Evolutionary conservation across 441 rosid species (phyloP).

Genomic region (Adansonia madagascariensis): DNA sequence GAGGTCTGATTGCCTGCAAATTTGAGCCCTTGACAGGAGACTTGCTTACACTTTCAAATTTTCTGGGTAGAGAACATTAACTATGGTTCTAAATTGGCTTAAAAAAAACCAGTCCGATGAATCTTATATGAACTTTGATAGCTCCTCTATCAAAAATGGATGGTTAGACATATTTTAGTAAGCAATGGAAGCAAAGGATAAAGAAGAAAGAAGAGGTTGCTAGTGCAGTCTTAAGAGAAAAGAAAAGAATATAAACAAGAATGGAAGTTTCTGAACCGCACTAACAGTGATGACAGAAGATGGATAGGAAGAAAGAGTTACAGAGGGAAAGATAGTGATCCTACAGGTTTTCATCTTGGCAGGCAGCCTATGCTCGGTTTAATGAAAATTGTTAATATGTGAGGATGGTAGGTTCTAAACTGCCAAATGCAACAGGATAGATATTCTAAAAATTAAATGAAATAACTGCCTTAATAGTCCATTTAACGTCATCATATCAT

Average conservation of each 20-base stretch:
- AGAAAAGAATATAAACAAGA: not conserved
- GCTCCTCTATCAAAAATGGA: conserved; percentile 3
- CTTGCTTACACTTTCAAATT: not conserved
- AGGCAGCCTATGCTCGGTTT: not conserved
- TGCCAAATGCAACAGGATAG: not conserved
- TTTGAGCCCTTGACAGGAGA: not conserved
- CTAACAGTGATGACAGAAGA: not conserved
- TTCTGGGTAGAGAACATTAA: not conserved
- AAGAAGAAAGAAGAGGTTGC: not conserved
- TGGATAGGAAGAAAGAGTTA: conserved; percentile 9
- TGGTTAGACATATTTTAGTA: not conserved
- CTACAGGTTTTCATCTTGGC: not conserved
- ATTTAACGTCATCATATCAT: not conserved
- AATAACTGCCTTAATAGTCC: not conserved
- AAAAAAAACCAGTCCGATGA: not conserved
- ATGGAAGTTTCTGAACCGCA: conserved; percentile 3
- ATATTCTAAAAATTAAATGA: not conserved
- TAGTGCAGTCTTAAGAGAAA: conserved; percentile 3
- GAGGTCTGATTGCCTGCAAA: not conserved
- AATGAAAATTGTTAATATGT: not conserved
- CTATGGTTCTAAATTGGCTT: conserved; percentile 7
- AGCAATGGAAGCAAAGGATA: not conserved
- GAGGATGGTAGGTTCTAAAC: not conserved
- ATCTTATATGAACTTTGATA: not conserved
- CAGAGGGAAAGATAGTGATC: not conserved